These are phyloP conservation scores for Quercus tomentella DNA, from an alignment of 331 rosid genomes.

Conservation along the genomic window DNA sequence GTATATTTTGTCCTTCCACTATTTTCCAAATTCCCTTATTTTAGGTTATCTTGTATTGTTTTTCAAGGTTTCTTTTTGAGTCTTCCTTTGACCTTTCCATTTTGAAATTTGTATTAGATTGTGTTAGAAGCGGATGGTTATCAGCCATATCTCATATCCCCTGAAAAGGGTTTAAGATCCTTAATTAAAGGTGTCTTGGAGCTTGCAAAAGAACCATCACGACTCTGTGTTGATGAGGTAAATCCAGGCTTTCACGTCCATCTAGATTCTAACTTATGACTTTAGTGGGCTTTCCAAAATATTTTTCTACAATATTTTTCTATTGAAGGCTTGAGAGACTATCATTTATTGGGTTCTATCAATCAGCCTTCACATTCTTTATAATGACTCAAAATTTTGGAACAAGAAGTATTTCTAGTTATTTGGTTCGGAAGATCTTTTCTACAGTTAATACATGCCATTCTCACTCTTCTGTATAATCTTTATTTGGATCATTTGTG, in stretches of 20 bases:
- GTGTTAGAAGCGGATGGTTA: conserved; percentile 99
- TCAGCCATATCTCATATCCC: conserved; percentile 98
- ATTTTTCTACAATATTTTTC: neutral
- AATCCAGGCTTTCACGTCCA: neutral
- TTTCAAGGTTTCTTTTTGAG: neutral
- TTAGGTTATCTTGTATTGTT: neutral
- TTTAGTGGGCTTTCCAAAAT: neutral
- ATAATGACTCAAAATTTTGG: neutral
- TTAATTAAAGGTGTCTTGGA: conserved; percentile 91
- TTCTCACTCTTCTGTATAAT: neutral
- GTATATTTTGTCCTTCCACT: conserved; percentile 33
- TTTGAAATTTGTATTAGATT: conserved; percentile 44
- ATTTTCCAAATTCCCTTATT: neutral
- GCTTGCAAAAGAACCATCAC: conserved; percentile 96
- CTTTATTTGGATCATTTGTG: neutral
- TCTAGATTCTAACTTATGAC: neutral
- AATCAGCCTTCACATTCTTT: neutral
- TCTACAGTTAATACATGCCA: neutral
- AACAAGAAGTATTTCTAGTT: neutral
- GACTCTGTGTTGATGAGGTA: conserved; percentile 99
- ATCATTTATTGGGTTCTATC: neutral
- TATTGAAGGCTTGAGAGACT: neutral
- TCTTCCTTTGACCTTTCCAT: conserved; percentile 1
- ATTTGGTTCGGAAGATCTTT: neutral
- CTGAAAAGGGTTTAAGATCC: conserved; percentile 97